Base-by-base conservation (phyloP, 2,329 filamentous ascomycete species). In the Geoglossum cookeanum region DNA sequence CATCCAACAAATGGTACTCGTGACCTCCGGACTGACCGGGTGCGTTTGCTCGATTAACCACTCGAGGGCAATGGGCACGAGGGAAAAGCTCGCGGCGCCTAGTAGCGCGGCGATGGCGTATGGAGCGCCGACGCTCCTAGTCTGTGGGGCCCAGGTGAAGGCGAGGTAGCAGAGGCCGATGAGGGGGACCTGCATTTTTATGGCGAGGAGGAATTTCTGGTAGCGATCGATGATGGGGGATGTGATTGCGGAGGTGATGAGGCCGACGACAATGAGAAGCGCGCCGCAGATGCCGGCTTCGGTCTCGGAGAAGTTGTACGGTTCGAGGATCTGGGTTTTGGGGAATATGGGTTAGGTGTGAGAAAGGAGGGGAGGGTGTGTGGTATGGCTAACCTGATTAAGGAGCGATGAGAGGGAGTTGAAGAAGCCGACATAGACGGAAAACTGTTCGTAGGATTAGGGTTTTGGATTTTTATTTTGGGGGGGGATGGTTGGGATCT, bases 261-360 rank as follows among this genome's bases (percentile, higher is more conserved):
- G 80, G 7, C 92, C 92, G 56, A 92, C 86, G 52, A 95, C 76
- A 66, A 97, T 97, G 37, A 97, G 78, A 7, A 97, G 70, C 0
- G 86, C 92, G 61, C 92, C 92, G 9, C 84, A 88, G 64, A 97
- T 90, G 37, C 92, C 92, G 27, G 91, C 87, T 58, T 95, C 78
- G 61, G 84, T 84, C 67, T 94, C 85, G 59, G 74, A 78, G 76
- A 88, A 94, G 64, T 81, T 85, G 71, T 96, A 91, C 0, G 92
- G 92, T 44, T 79, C 74, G 61, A 97, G 78, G 67, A 97, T 87
- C 27, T 53, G 22, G 8, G 9, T 17, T 11, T 42, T 11, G 9
- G n/a, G 39, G 6, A 15, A 15, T 7, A 3, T 11, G n/a, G 39
- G 39, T 13, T 9, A 4, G 39, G 39, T 7, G 3, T 4, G 30